These are phyloP conservation scores for Backusella tarrabulga DNA, from an alignment of 192 early-diverging fungal species.

Conservation along the genomic window DNA sequence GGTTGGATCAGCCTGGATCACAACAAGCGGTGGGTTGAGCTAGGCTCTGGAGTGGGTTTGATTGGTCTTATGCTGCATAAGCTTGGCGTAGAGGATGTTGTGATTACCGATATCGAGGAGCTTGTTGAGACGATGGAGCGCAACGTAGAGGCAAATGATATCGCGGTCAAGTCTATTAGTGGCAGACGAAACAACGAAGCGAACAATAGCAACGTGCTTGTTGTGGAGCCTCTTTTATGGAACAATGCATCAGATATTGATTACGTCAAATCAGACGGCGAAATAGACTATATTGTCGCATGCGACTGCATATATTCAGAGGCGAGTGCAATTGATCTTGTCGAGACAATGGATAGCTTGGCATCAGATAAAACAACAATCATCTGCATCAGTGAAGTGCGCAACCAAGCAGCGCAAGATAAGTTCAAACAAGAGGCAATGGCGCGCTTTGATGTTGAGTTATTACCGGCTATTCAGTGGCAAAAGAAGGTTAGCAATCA, in stretches of 20 bases:
- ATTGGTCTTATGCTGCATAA: constrained; percentile 38
- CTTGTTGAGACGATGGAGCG: constrained; percentile 31
- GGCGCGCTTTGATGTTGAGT: constrained; percentile 28
- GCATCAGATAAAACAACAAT: constrained; percentile 24
- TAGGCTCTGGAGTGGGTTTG: constrained; percentile 41
- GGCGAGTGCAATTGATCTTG: constrained; percentile 38
- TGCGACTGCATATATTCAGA: constrained; percentile 45
- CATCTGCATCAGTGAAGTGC: constrained; percentile 35
- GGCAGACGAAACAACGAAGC: constrained; percentile 20
- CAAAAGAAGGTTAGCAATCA: constrained; percentile 28
- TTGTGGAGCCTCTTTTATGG: constrained; percentile 38
- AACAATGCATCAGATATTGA: constrained; percentile 20
- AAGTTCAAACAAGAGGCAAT: constrained; percentile 39
- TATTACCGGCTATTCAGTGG: constrained; percentile 31
- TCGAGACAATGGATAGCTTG: constrained; percentile 33
- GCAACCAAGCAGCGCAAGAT: constrained; percentile 40
- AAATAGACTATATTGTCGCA: constrained; percentile 37
- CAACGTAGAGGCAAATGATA: constrained; percentile 35
- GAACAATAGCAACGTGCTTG: background rate
- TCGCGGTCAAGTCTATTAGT: constrained; percentile 12
- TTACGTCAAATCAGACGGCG: constrained; percentile 15
- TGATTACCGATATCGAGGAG: constrained; percentile 37
- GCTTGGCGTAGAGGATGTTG: constrained; percentile 29
- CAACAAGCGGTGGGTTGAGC: constrained; percentile 34
- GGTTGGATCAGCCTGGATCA: constrained; percentile 27